Conservation (phyloP, 2,329 filamentous ascomycete species). For the Boeremia lycopersici region DNA sequence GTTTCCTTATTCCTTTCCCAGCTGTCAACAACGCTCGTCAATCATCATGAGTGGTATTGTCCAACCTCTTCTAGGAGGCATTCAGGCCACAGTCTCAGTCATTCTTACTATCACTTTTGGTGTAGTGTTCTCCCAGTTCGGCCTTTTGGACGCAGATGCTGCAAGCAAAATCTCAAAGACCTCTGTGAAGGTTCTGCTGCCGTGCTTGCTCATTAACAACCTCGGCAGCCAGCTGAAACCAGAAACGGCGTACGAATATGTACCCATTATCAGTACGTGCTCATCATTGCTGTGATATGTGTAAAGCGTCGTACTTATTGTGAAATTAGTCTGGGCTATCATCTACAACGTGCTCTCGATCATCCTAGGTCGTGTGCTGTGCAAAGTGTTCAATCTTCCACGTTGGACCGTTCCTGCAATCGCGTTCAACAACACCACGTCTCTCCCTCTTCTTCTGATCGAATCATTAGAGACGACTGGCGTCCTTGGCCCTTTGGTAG, state of each 20-base stretch:
- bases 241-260: slow-evolving; percentile 55
- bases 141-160: slow-evolving; percentile 54
- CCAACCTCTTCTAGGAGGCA: slow-evolving; percentile 56
- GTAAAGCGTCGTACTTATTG: slow-evolving; percentile 13
- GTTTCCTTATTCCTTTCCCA: background rate
- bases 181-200: slow-evolving; percentile 60
- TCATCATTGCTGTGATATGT: background rate
- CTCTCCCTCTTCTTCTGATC: slow-evolving; percentile 58
- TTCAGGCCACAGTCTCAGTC: slow-evolving; percentile 62
- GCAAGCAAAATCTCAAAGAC: slow-evolving; percentile 60
- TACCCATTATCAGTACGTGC: slow-evolving; percentile 54
- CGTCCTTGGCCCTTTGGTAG: slow-evolving; percentile 58
- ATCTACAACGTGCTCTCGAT: slow-evolving; percentile 58
- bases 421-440: slow-evolving; percentile 64
- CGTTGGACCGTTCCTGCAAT: slow-evolving; percentile 61
- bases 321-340: slow-evolving; percentile 55
- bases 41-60: slow-evolving; percentile 15
- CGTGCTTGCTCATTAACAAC: slow-evolving; percentile 60
- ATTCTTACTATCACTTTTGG: slow-evolving; percentile 61
- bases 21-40: background rate
- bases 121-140: slow-evolving; percentile 57
- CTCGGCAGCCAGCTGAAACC: slow-evolving; percentile 58
- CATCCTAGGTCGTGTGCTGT: slow-evolving; percentile 52
- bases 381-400: slow-evolving; percentile 56
- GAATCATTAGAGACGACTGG: slow-evolving; percentile 62